Evolutionary conservation across 140 eudicot species (phyloP), one percentile per base, ranked within the genome.

Genomic region (Bidens hawaiensis): DNA sequence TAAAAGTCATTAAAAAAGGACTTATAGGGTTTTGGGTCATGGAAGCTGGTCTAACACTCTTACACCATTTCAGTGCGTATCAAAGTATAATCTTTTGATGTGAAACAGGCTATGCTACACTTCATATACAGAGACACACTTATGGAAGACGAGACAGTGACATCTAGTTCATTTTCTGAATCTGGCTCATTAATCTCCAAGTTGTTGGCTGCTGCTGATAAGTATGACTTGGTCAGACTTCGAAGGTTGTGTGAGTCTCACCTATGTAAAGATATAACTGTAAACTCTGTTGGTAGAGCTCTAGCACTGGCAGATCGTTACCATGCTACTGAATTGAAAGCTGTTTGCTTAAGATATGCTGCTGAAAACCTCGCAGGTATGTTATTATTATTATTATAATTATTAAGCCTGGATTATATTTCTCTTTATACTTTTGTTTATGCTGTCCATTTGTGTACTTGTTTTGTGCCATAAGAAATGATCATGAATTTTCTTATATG

Each of bases 281-380:
- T 66, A 10, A 38, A 25, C 45, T 74, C 78, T 2, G 74, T 74
- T 58, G 67, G 70, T 45, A 67, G 78, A 71, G 41, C 65, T 68
- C 38, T 75, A 36, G 80, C 59, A 52, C 71, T 87, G 57, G 96
- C 98, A 47, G 91, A 91, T 48, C 60, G 72, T 36, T 74, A 68
- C 69, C 87, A 76, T 74, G 98, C 95, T 21, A 73, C 81, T 9
- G 98, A 91, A 65, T 48, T 91, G 75, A 90, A 90, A 80, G 77
- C 88, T 55, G 83, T 87, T 71, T 91, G 95, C 78, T 78, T 91
- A 21, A 74, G 82, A 72, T 87, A 82, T 72, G 83, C 95, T 57
- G 96, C 96, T 65, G 98, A 91, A 76, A 91, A 87, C 60, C 98
- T 91, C 58, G 96, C 95, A 71, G 96, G 98, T 91, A 73, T 31